These are phyloP conservation scores for Comarum palustre DNA, from an alignment of 306 rosid species.

Conservation along the genomic window DNA sequence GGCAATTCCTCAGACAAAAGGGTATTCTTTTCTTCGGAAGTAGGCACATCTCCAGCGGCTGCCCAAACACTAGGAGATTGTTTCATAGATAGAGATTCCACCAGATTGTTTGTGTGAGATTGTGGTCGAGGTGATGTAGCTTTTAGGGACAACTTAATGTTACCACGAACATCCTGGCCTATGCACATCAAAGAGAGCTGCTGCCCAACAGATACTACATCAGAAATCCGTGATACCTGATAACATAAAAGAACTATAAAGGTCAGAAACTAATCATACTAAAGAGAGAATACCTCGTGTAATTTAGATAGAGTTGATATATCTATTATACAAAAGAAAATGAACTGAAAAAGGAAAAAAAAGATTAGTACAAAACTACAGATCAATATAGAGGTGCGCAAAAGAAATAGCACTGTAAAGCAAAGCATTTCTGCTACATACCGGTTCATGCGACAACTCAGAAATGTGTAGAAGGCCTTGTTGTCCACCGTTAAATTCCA, in stretches of 20 bases:
- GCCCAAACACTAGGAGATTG: conserved; percentile 45
- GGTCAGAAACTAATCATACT: background rate
- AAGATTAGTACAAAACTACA: background rate
- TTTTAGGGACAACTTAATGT: conserved; percentile 87
- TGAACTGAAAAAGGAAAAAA: background rate
- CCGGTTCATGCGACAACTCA: conserved; percentile 81
- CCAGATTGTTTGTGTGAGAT: conserved; percentile 28
- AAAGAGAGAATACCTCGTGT: background rate
- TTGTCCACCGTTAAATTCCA: conserved; percentile 93
- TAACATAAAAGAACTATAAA: conserved; percentile 8
- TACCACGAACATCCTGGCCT: conserved; percentile 92
- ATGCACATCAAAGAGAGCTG: conserved; percentile 78
- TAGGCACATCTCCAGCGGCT: conserved; percentile 36
- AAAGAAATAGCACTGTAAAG: background rate
- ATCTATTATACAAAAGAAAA: background rate
- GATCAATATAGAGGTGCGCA: background rate
- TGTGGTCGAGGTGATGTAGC: conserved; percentile 43
- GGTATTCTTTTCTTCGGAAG: conserved; percentile 33
- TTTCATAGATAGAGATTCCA: conserved; percentile 41
- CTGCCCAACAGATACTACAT: conserved; percentile 74
- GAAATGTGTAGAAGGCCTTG: conserved; percentile 97
- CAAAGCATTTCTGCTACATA: conserved; percentile 31
- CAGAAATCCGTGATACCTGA: conserved; percentile 78
- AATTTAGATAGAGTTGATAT: background rate
- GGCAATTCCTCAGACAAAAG: conserved; percentile 36